Base-by-base conservation (phyloP, 768 basidiomycete species). In the Sistotremastrum niveocremeum region DNA sequence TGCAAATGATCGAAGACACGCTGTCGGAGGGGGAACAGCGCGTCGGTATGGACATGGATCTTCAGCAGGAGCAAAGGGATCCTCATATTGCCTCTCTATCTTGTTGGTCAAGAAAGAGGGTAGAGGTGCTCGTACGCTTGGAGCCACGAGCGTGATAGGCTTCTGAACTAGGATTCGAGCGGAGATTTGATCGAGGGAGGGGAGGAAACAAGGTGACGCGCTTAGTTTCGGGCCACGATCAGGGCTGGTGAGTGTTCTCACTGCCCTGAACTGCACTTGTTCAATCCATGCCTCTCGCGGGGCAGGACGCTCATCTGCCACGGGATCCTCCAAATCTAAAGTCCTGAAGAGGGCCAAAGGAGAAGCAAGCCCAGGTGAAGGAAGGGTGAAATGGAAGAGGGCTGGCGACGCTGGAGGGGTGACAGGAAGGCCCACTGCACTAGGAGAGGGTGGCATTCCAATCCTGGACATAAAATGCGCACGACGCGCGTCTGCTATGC, bases 181-280 rank as follows among this genome's bases (percentile, higher is more conserved):
- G 33, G 77, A 74, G 48, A 86, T 85, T 56, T 86, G 78, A 52
- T 83, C 83, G 49, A 87, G 73, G 29, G 84, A 85, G 20, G 84
- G 84, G 35, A 78, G 56, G 38, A n/a, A 38, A 34, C 44, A 41
- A 49, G 49, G 38, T 31, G 11, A 48, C 35, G 20, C 50, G 52
- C n/a, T 55, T 46, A 34, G 57, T 50, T n/a, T 46, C 41, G 41
- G 44, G 45, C 34, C 51, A 43, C 7, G 46, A 33, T 9, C 34
- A 41, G n/a, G 29, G 49, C 51, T 51, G 47, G 47, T 43, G 43
- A 36, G 42, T 5, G 12, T 31, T 30, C 60, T 42, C 62, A 59
- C 65, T 11, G 68, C 54, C 42, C 72, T 69, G 61, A 77, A 80
- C 56, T 81, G 79, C 29, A 79, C 76, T 56, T 77, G 74, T 56